These are phyloP conservation scores for Tricholoma matsutake DNA, from an alignment of 768 basidiomycete genomes.

Conservation along the genomic window DNA sequence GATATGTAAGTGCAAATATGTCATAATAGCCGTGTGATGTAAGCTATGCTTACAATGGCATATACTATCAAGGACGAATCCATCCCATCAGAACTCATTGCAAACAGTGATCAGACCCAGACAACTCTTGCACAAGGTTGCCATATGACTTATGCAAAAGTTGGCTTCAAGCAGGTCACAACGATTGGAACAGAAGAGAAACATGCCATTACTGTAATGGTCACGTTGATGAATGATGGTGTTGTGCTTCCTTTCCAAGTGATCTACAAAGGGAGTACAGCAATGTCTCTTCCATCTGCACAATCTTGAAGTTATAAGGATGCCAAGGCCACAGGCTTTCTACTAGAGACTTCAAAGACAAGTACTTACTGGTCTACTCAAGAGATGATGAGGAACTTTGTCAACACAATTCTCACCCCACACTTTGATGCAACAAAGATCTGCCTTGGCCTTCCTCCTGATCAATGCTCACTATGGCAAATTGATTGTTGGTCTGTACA, in stretches of 20 bases:
- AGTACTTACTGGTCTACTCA: conserved; percentile 7
- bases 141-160: conserved; percentile 26
- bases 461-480: conserved; percentile 18
- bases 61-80: conserved; percentile 21
- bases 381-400: conserved; percentile 23
- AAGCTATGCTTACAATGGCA: too few relatives aligned
- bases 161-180: conserved; percentile 32
- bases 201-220: conserved; percentile 37
- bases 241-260: conserved; percentile 34
- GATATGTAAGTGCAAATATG: too few relatives aligned
- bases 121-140: conserved; percentile 20
- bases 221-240: conserved; percentile 28
- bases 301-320: not conserved
- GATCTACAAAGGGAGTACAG: conserved; percentile 26
- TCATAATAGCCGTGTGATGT: too few relatives aligned
- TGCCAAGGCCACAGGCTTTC: not conserved
- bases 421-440: conserved; percentile 10
- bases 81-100: conserved; percentile 23
- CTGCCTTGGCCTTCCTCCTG: conserved; percentile 9
- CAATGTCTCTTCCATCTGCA: conserved; percentile 3
- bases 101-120: conserved; percentile 39
- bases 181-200: conserved; percentile 37
- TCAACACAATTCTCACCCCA: too few relatives aligned
- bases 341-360: not conserved
- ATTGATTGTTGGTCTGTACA: conserved; percentile 31